Conservation (phyloP, 192 early-diverging fungal genomes). For the Nowakowskiella sp. region DNA sequence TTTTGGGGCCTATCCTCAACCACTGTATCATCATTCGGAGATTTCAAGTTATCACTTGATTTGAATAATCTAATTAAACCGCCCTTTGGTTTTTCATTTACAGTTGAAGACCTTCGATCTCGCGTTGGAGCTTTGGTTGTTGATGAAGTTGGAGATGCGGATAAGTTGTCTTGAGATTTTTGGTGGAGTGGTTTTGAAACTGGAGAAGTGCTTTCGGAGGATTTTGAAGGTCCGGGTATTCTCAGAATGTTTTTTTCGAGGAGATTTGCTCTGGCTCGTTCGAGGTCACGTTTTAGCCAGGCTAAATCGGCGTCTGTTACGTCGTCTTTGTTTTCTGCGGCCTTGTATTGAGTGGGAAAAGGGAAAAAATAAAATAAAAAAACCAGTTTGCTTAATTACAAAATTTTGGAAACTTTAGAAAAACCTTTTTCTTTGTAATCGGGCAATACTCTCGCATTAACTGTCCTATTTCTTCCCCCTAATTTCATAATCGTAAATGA, state of each 20-base stretch:
- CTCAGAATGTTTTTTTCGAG: slow-evolving; percentile 28
- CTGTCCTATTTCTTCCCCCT: slow-evolving; percentile 35
- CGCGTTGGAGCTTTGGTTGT: not conserved
- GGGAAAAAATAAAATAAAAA: not conserved
- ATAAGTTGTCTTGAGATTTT: slow-evolving; percentile 9
- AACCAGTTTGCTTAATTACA: not conserved
- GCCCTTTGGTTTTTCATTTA: not conserved
- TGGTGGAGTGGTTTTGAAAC: slow-evolving; percentile 6
- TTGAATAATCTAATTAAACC: not conserved
- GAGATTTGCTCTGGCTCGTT: slow-evolving; percentile 15
- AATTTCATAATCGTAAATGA: not conserved
- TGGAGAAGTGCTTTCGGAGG: slow-evolving; percentile 10
- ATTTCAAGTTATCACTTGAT: not conserved
- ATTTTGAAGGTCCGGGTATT: slow-evolving; percentile 29
- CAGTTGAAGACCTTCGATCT: slow-evolving; percentile 19
- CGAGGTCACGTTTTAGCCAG: slow-evolving; percentile 23
- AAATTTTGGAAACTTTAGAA: not conserved
- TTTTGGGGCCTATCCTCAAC: not conserved
- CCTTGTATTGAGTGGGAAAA: too few species aligned
- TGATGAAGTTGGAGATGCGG: slow-evolving; percentile 7
- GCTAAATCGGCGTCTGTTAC: slow-evolving; percentile 10
- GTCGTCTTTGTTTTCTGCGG: slow-evolving; percentile 17
- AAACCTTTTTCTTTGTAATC: slow-evolving; percentile 13
- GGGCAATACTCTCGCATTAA: slow-evolving; percentile 40
- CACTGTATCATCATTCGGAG: not conserved